Conservation (phyloP, 768 basidiomycete genomes). For the Termitomyces sp. region DNA sequence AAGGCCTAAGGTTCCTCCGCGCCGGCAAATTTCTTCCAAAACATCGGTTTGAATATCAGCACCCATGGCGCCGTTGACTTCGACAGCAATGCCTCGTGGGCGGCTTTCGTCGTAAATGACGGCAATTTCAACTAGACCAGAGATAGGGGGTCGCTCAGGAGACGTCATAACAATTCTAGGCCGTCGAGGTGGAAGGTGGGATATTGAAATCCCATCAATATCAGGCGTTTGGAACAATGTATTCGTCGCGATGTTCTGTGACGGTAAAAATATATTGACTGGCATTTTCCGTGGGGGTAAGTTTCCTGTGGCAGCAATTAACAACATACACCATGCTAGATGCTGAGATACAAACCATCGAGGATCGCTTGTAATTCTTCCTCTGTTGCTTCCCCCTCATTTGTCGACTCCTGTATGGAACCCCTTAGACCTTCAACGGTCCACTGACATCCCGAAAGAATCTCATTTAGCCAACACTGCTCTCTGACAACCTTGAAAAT, state of each 20-base stretch:
- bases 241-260: constrained; percentile 27
- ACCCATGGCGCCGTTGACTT: constrained; percentile 54
- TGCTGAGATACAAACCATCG: constrained; percentile 36
- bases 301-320: constrained; percentile 34
- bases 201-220: constrained; percentile 30
- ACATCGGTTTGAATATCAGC: constrained; percentile 44
- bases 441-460: constrained; percentile 59
- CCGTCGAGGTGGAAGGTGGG: constrained; percentile 30
- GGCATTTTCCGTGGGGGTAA: constrained; percentile 58
- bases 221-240: constrained; percentile 38
- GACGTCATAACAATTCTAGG: constrained; percentile 60
- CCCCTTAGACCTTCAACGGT: constrained; percentile 39
- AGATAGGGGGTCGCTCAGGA: constrained; percentile 59
- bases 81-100: constrained; percentile 50
- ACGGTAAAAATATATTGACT: constrained; percentile 62
- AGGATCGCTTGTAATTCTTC: constrained; percentile 62
- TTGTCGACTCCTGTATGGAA: constrained; percentile 19
- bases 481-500: constrained; percentile 60
- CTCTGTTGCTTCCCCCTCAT: constrained; percentile 36
- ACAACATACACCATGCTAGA: background rate
- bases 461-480: constrained; percentile 81
- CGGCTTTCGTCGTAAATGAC: constrained; percentile 55
- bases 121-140: constrained; percentile 59
- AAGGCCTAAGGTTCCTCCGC: constrained; percentile 67
- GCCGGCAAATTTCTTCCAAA: constrained; percentile 65